These are phyloP conservation scores for Ambispora gerdemannii DNA, from an alignment of 192 early-diverging fungal genomes.

Conservation along the genomic window DNA sequence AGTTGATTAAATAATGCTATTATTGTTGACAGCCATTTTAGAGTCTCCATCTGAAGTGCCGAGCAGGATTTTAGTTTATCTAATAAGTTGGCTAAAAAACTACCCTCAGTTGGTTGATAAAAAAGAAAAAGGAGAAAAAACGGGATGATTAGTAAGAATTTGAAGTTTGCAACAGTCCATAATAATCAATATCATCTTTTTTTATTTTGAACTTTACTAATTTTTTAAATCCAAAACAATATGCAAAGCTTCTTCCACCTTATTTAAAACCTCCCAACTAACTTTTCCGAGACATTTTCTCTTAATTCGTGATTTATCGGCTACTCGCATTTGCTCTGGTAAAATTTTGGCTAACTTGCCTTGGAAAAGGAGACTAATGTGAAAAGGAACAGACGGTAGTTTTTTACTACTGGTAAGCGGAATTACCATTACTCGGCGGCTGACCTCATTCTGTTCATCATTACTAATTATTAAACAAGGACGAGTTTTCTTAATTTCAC, in stretches of 20 bases:
- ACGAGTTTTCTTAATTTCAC: not conserved
- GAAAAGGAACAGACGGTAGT: not conserved
- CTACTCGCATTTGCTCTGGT: not conserved
- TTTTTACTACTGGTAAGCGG: not conserved
- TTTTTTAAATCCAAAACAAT: not conserved
- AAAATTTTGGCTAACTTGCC: not conserved
- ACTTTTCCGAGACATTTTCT: not conserved
- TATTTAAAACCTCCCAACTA: not conserved
- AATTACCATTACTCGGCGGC: not conserved
- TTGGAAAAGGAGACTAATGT: not conserved
- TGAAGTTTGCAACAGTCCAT: no score
- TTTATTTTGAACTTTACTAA: no score
- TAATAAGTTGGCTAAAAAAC: no score
- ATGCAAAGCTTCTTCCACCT: not conserved
- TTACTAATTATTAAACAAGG: slow-evolving; percentile 1
- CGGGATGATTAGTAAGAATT: no score
- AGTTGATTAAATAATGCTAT: no score
- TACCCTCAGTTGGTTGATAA: no score
- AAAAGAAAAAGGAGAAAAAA: no score
- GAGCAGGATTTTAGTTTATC: no score
- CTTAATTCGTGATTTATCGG: not conserved
- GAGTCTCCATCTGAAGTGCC: no score
- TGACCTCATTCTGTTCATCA: not conserved
- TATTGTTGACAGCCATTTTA: no score
- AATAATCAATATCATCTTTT: no score